Conservation (phyloP, 208 protist genomes). For the Trichomonas gallinae region DNA sequence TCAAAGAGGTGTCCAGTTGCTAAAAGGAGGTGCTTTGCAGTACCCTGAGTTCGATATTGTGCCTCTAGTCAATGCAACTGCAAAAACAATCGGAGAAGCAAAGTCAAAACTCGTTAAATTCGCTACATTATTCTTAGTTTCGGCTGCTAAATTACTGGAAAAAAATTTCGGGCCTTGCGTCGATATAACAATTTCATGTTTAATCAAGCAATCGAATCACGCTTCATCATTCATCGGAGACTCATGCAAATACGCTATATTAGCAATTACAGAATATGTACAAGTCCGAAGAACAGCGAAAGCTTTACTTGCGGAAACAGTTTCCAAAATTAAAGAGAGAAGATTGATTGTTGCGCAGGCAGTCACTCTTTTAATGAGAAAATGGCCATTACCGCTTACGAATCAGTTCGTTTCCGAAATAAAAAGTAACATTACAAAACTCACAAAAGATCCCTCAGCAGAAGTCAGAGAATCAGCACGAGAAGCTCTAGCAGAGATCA, state of each 20-base stretch:
- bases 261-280: background rate
- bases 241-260: background rate
- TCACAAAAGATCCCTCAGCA: background rate
- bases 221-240: background rate
- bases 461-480: background rate
- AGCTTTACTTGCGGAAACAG: background rate
- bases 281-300: background rate
- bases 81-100: background rate
- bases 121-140: background rate
- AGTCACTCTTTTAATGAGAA: background rate
- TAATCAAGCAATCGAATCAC: background rate
- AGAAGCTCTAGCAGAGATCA: background rate
- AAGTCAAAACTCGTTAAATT: background rate
- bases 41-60: background rate
- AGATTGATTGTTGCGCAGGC: background rate
- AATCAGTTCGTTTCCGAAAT: background rate
- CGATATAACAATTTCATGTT: background rate
- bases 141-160: background rate
- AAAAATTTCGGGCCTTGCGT: background rate
- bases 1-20: background rate
- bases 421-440: background rate
- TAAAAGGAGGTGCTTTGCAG: background rate
- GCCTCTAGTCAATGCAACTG: background rate
- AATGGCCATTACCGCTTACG: background rate
- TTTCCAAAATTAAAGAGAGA: background rate